Evolutionary conservation across 2,329 filamentous ascomycete genomes (phyloP).

Genomic region (Aureobasidium sp.): DNA sequence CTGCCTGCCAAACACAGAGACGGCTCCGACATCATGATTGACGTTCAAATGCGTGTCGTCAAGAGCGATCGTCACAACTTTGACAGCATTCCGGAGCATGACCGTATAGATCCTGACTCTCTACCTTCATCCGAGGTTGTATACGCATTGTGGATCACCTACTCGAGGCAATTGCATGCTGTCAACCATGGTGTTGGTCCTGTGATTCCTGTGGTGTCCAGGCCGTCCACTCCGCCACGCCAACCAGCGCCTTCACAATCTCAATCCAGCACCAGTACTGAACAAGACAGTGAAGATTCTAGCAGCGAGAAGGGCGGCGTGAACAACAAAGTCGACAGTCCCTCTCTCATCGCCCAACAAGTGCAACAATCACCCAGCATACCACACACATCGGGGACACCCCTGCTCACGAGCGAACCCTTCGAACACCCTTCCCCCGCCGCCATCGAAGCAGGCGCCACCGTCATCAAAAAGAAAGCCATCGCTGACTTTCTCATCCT

Average conservation of each 20-base stretch:
- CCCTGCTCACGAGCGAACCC: slow-evolving; percentile 25
- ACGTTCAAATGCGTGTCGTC: slow-evolving; percentile 93
- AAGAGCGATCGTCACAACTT: slow-evolving; percentile 69
- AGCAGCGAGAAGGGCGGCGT: neutral
- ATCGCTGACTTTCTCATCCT: slow-evolving; percentile 88
- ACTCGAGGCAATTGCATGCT: slow-evolving; percentile 85
- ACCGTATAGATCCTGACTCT: slow-evolving; percentile 37
- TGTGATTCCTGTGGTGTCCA: slow-evolving; percentile 56
- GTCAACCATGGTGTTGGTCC: slow-evolving; percentile 55
- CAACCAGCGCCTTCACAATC: slow-evolving; percentile 70
- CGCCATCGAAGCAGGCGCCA: slow-evolving; percentile 26
- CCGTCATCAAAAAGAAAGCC: slow-evolving; percentile 57
- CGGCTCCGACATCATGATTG: slow-evolving; percentile 84
- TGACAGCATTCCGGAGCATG: slow-evolving; percentile 57
- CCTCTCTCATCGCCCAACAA: neutral
- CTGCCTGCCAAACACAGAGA: slow-evolving; percentile 82
- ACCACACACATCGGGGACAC: slow-evolving; percentile 46
- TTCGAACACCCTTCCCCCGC: slow-evolving; percentile 34
- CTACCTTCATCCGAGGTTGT: slow-evolving; percentile 64
- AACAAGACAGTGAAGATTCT: slow-evolving; percentile 27
- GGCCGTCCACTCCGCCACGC: slow-evolving; percentile 62
- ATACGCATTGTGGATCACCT: slow-evolving; percentile 94
- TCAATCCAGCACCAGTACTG: slow-evolving; percentile 26
- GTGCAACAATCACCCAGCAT: slow-evolving; percentile 25
- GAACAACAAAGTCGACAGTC: neutral